Conservation (phyloP, 306 rosid species). For the Pyrus communis region DNA sequence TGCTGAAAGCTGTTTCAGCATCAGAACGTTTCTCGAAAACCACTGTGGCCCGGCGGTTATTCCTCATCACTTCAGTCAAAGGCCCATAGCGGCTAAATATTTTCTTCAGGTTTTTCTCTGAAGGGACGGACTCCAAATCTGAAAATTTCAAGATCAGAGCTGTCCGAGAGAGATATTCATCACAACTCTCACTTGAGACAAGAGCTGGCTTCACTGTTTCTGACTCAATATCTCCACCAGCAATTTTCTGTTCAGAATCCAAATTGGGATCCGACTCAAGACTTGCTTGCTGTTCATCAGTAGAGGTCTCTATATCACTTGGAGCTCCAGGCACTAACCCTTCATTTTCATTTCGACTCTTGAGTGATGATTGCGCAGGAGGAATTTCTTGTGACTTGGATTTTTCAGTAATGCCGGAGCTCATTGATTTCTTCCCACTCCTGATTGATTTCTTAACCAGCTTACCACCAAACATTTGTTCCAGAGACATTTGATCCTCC, state of each 20-base stretch:
- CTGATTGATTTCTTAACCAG: conserved; percentile 23
- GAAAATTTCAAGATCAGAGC: conserved; percentile 67
- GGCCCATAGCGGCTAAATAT: conserved; percentile 56
- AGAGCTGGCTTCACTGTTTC: conserved; percentile 18
- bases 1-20: conserved; percentile 78
- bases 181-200: conserved; percentile 22
- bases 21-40: conserved; percentile 51
- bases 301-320: conserved; percentile 6
- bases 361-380: conserved; percentile 28
- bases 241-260: conserved; percentile 8
- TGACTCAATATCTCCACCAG: conserved; percentile 10
- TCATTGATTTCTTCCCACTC: conserved; percentile 8
- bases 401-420: conserved; percentile 11
- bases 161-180: conserved; percentile 35
- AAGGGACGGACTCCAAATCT: conserved; percentile 49
- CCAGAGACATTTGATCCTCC: conserved; percentile 22
- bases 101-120: conserved; percentile 44
- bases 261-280: conserved; percentile 4
- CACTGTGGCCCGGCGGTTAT: conserved; percentile 55
- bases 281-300: conserved; percentile 11
- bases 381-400: conserved; percentile 31
- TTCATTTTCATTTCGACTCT: conserved; percentile 25
- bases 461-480: conserved; percentile 29
- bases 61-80: conserved; percentile 62
- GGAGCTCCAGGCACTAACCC: conserved; percentile 11